These are phyloP conservation scores for Ceratocystis colombiana DNA, from an alignment of 2,329 filamentous ascomycete genomes.

Conservation along the genomic window DNA sequence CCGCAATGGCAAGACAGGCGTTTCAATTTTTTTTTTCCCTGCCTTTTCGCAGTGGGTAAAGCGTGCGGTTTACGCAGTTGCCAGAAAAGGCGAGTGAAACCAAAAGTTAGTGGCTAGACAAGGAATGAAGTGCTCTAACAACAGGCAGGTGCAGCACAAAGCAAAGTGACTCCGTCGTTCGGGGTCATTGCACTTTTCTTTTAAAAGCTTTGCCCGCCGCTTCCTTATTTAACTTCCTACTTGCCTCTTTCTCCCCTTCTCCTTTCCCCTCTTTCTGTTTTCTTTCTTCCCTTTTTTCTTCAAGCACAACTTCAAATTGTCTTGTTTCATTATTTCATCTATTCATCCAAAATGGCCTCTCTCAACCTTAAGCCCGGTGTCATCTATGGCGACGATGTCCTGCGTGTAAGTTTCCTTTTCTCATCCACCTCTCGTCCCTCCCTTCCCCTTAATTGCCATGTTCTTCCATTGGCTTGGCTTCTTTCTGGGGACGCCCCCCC, in stretches of 20 bases:
- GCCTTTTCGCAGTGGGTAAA: background rate
- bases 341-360: slow-evolving; percentile 31
- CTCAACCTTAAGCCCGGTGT: slow-evolving; percentile 45
- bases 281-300: slow-evolving; percentile 5
- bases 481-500: background rate
- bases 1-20: slow-evolving; percentile 12
- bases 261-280: slow-evolving; percentile 17
- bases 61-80: background rate
- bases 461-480: background rate
- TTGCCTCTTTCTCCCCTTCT: slow-evolving; percentile 20
- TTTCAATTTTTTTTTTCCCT: slow-evolving; percentile 11
- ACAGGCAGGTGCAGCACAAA: too few species aligned
- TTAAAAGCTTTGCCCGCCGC: slow-evolving; percentile 9
- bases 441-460: background rate
- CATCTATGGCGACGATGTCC: slow-evolving; percentile 46
- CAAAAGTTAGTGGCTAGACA: background rate
- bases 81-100: background rate
- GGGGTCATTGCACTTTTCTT: slow-evolving; percentile 13
- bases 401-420: slow-evolving; percentile 30
- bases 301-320: slow-evolving; percentile 22
- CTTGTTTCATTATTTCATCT: slow-evolving; percentile 20
- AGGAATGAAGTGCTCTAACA: slow-evolving; percentile 9
- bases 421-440: background rate
- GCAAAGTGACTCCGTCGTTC: background rate
- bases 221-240: slow-evolving; percentile 16